Percentiles rank a stretch among this genome's conserved stretches.
phyloP scores from a whole-genome alignment of 2,329 filamentous ascomycete species.

The Phialophora expanda region DNA sequence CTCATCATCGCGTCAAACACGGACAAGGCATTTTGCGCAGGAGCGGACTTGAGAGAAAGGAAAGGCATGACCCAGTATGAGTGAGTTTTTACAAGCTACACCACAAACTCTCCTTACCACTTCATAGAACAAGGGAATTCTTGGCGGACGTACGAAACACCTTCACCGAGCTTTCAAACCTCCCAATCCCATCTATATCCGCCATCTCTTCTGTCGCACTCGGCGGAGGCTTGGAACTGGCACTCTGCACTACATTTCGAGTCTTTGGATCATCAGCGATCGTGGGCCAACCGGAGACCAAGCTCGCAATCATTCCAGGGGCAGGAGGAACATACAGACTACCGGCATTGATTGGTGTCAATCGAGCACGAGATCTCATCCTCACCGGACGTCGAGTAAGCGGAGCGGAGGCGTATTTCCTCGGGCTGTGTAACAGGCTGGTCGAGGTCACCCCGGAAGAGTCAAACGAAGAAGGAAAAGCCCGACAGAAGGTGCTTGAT shows the following conservation, averaged over 20 bases:
- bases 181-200: constrained; percentile 88
- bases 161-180: constrained; percentile 71
- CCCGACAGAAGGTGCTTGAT: constrained; percentile 70
- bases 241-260: constrained; percentile 85
- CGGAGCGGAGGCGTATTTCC: constrained; percentile 84
- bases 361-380: constrained; percentile 85
- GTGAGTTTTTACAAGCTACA: constrained; percentile 56
- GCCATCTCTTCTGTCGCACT: constrained; percentile 85
- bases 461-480: constrained; percentile 59
- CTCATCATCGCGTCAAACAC: constrained; percentile 82
- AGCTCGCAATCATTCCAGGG: constrained; percentile 91
- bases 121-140: constrained; percentile 74
- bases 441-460: constrained; percentile 73
- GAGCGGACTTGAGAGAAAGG: constrained; percentile 91
- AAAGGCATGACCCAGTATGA: constrained; percentile 76
- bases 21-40: constrained; percentile 90
- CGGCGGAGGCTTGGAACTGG: constrained; percentile 91
- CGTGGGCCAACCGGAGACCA: constrained; percentile 87
- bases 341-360: constrained; percentile 76
- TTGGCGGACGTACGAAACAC: constrained; percentile 76
- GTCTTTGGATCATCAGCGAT: constrained; percentile 79
- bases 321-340: constrained; percentile 92
- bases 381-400: constrained; percentile 85
- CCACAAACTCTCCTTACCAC: constrained; percentile 18
- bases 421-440: constrained; percentile 87